phyloP scores from a whole-genome alignment of 768 basidiomycete genomes.

The Chiua virens region DNA sequence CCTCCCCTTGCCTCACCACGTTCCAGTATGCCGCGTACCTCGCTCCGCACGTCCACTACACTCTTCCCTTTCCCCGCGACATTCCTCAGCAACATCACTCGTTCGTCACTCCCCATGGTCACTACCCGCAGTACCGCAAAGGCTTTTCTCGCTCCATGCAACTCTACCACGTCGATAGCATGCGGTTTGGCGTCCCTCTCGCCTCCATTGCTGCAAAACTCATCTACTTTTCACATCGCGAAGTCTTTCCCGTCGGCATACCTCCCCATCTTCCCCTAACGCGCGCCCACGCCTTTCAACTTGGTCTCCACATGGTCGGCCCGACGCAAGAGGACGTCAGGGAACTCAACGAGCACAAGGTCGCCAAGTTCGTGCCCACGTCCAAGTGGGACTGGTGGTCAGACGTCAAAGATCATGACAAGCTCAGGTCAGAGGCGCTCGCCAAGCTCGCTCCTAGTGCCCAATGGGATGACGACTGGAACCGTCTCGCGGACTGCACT shows the following conservation, averaged over 20 bases:
- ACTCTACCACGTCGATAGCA: constrained; percentile 31
- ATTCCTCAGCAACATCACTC: constrained; percentile 24
- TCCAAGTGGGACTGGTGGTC: constrained; percentile 24
- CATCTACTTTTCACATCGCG: constrained; percentile 59
- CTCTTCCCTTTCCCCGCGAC: constrained; percentile 45
- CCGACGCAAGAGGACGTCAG: constrained; percentile 61
- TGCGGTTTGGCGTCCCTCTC: constrained; percentile 40
- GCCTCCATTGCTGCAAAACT: constrained; percentile 59
- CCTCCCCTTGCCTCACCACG: constrained; percentile 7
- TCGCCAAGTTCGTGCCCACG: constrained; percentile 30
- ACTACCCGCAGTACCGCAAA: constrained; percentile 47
- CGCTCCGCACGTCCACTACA: constrained; percentile 62
- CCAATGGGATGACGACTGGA: constrained; percentile 59
- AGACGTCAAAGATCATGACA: constrained; percentile 17
- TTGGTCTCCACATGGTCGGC: constrained; percentile 26
- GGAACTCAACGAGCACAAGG: constrained; percentile 50
- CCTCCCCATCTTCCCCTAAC: constrained; percentile 38
- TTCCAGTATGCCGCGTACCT: constrained; percentile 53
- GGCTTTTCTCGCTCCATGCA: constrained; percentile 31
- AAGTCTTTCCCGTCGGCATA: constrained; percentile 44
- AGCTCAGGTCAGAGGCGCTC: constrained; percentile 23
- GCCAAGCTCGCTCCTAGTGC: constrained; percentile 37
- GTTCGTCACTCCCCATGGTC: constrained; percentile 41
- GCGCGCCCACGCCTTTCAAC: constrained; percentile 29
- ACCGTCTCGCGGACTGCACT: constrained; percentile 48